These are phyloP conservation scores for Agaricus bisporus DNA, from an alignment of 768 basidiomycete genomes.

Conservation along the genomic window DNA sequence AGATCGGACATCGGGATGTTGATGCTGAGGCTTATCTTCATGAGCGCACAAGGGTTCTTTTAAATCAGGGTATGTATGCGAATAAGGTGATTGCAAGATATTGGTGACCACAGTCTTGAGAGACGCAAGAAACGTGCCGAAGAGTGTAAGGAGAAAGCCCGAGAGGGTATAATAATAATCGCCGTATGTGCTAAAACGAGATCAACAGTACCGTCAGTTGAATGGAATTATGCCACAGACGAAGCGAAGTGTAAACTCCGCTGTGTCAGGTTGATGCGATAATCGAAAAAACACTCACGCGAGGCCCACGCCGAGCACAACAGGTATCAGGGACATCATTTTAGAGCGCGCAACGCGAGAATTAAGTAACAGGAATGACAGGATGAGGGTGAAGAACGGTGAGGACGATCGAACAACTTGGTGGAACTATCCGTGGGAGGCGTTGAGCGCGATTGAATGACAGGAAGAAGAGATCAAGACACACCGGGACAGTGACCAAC, in stretches of 20 bases:
- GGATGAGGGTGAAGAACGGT: slow-evolving; percentile 84
- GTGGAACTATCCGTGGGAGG: slow-evolving; percentile 62
- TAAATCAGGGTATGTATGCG: not conserved
- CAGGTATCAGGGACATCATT: slow-evolving; percentile 71
- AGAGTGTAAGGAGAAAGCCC: slow-evolving; percentile 82
- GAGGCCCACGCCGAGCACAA: slow-evolving; percentile 85
- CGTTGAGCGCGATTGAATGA: not conserved
- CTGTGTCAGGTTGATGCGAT: too few species aligned
- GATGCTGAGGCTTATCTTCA: not conserved
- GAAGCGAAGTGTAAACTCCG: too few species aligned
- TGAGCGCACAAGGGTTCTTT: slow-evolving; percentile 1
- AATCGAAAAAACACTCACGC: slow-evolving; percentile 48
- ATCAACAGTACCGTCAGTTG: not conserved
- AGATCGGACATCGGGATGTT: not conserved
- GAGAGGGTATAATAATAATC: slow-evolving; percentile 88
- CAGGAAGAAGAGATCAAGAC: slow-evolving; percentile 22
- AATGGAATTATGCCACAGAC: not conserved
- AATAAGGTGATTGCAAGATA: slow-evolving; percentile 37
- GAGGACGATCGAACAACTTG: slow-evolving; percentile 93
- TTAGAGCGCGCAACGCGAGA: slow-evolving; percentile 55
- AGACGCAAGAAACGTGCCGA: slow-evolving; percentile 89
- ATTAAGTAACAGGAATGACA: slow-evolving; percentile 67
- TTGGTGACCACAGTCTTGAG: slow-evolving; percentile 93
- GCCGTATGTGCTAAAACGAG: slow-evolving; percentile 72
- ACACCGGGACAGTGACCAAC: slow-evolving; percentile 83